These are phyloP conservation scores for Colletotrichum phormii DNA, from an alignment of 2,329 filamentous ascomycete species.

Conservation along the genomic window DNA sequence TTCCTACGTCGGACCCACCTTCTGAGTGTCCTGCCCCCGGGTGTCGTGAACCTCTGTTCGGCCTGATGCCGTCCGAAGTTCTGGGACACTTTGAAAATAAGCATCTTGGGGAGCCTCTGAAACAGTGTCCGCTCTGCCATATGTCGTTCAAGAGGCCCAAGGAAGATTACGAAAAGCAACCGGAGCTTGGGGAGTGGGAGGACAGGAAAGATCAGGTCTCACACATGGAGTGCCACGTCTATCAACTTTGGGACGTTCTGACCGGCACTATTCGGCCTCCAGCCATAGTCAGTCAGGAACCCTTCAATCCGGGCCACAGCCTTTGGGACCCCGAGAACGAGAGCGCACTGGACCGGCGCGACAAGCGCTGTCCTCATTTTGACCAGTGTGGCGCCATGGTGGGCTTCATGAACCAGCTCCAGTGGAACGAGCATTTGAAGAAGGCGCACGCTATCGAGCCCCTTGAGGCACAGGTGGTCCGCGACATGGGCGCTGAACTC, in stretches of 20 bases:
- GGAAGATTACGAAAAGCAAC: neutral
- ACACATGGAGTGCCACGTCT: slow-evolving; percentile 39
- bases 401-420: slow-evolving; percentile 35
- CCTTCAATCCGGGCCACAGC: slow-evolving; percentile 29
- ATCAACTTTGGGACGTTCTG: slow-evolving; percentile 34
- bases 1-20: slow-evolving; percentile 24
- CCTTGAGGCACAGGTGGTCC: slow-evolving; percentile 2
- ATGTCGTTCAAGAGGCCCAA: slow-evolving; percentile 26
- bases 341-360: slow-evolving; percentile 29
- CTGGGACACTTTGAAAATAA: slow-evolving; percentile 34
- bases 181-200: neutral
- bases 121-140: slow-evolving; percentile 32
- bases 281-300: slow-evolving; percentile 2
- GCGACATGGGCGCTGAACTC: neutral
- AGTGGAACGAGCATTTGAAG: slow-evolving; percentile 35
- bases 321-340: slow-evolving; percentile 34
- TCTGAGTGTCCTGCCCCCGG: slow-evolving; percentile 19
- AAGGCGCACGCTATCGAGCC: slow-evolving; percentile 25
- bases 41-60: slow-evolving; percentile 31
- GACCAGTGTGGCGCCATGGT: slow-evolving; percentile 37
- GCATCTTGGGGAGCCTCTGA: slow-evolving; percentile 23
- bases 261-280: neutral
- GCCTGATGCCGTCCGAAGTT: slow-evolving; percentile 31
- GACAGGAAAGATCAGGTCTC: slow-evolving; percentile 20
- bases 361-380: slow-evolving; percentile 37